These are phyloP conservation scores for Chlamydomonas sphaeroides DNA, from an alignment of 139 green algal species.

Conservation along the genomic window DNA sequence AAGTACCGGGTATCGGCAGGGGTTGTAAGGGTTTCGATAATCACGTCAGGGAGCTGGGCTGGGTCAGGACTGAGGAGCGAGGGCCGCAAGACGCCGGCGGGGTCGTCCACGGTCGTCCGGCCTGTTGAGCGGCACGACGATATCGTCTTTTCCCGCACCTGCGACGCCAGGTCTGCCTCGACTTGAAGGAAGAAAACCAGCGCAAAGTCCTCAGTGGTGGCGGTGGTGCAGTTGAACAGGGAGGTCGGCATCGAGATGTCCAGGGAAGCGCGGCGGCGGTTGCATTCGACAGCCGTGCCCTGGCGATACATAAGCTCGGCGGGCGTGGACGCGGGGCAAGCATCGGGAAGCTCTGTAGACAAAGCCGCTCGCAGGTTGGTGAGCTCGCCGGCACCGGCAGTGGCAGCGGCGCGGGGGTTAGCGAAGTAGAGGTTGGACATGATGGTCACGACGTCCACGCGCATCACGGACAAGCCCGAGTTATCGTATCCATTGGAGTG, in stretches of 20 bases:
- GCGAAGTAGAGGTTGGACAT: not conserved
- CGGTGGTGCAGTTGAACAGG: slow-evolving; percentile 26
- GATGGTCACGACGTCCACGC: not conserved
- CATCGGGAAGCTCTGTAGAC: not conserved
- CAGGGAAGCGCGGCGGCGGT: not conserved
- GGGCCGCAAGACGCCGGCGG: no score
- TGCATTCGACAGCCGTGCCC: not conserved
- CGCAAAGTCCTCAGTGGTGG: slow-evolving; percentile 11
- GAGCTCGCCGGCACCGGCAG: not conserved
- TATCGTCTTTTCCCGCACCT: no score
- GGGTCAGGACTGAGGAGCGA: no score
- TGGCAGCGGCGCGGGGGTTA: not conserved
- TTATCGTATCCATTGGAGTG: slow-evolving; percentile 7
- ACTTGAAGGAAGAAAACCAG: slow-evolving; percentile 13
- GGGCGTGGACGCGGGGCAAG: not conserved
- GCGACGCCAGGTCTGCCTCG: not conserved
- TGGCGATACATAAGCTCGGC: not conserved
- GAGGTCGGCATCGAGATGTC: slow-evolving; percentile 1
- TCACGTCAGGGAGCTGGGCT: no score
- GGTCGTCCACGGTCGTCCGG: no score
- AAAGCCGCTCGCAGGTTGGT: not conserved
- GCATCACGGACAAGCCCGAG: not conserved
- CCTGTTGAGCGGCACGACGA: no score
- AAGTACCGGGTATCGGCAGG: no score
- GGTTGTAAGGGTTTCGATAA: no score